These are phyloP conservation scores for Fusarium verrucosum DNA, from an alignment of 2,329 filamentous ascomycete species.

Conservation along the genomic window DNA sequence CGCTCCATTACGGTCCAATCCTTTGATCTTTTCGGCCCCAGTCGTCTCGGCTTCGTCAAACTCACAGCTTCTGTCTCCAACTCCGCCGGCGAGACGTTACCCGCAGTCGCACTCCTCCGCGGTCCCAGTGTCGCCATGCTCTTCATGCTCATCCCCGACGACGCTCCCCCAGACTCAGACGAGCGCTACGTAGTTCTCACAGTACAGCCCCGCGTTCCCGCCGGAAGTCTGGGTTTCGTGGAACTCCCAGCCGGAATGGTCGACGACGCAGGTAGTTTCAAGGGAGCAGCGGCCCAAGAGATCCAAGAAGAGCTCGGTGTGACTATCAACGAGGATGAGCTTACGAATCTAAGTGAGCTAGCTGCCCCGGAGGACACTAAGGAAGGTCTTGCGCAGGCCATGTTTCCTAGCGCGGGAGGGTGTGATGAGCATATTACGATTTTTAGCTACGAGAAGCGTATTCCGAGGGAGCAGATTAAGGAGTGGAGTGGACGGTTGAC, in stretches of 20 bases:
- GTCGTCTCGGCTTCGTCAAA: constrained; percentile 66
- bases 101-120: constrained; percentile 65
- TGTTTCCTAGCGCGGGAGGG: constrained; percentile 67
- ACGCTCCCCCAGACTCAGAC: constrained; percentile 49
- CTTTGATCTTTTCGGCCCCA: constrained; percentile 60
- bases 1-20: constrained; percentile 62
- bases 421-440: constrained; percentile 70
- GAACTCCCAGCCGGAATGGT: constrained; percentile 70
- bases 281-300: constrained; percentile 67
- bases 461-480: constrained; percentile 59
- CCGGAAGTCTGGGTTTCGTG: constrained; percentile 62
- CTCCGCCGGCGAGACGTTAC: constrained; percentile 58
- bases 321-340: constrained; percentile 57
- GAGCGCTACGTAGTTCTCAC: constrained; percentile 68
- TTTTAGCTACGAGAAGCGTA: constrained; percentile 64
- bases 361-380: constrained; percentile 48
- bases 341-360: constrained; percentile 63
- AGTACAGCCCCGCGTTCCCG: constrained; percentile 66
- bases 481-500: constrained; percentile 68
- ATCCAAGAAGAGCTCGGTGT: constrained; percentile 69
- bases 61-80: constrained; percentile 61
- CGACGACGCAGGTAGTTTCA: constrained; percentile 62
- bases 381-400: constrained; percentile 56
- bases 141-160: constrained; percentile 64
- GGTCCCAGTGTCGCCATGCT: constrained; percentile 70